Percentiles rank a stretch among this genome's conserved stretches.
Conservation (phyloP, 139 green algal species). For the Cymbomonas tetramitiformis region DNA sequence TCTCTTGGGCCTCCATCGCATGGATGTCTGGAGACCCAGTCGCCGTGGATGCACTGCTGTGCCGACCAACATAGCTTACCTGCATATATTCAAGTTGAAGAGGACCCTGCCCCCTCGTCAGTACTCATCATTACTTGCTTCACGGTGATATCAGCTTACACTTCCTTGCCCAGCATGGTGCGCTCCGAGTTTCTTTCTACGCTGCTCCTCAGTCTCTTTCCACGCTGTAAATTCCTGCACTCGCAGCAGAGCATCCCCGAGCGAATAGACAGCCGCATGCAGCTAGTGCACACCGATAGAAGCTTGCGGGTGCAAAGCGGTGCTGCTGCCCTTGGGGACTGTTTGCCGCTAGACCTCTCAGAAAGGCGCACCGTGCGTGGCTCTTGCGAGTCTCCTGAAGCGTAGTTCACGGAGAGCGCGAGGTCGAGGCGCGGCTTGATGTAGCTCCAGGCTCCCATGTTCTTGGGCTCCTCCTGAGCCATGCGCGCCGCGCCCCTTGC, state of each 20-base stretch:
- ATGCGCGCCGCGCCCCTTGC: too few relatives aligned
- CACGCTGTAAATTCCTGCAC: neutral
- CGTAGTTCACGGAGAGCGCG: too few relatives aligned
- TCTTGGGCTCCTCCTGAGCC: conserved; percentile 65
- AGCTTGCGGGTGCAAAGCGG: too few relatives aligned
- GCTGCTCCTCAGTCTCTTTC: neutral
- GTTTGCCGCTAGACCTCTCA: too few relatives aligned
- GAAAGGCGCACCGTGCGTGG: too few relatives aligned
- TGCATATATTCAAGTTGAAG: too few relatives aligned
- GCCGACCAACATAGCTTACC: conserved; percentile 10
- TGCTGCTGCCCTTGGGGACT: too few relatives aligned
- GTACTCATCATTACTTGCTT: too few relatives aligned
- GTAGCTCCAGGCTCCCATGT: conserved; percentile 53
- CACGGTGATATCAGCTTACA: too few relatives aligned
- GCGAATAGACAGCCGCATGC: neutral
- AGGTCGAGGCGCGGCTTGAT: conserved; percentile 18
- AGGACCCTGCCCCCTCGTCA: too few relatives aligned
- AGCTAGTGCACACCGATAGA: neutral
- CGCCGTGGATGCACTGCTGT: neutral
- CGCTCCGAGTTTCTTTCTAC: neutral
- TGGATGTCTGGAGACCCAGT: conserved; percentile 7
- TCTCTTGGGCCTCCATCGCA: neutral
- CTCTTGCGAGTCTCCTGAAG: too few relatives aligned
- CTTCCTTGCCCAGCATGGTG: too few relatives aligned
- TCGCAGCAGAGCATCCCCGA: neutral